phyloP scores from a whole-genome alignment of 2,329 filamentous ascomycete genomes.

The Epichloe festucae region DNA sequence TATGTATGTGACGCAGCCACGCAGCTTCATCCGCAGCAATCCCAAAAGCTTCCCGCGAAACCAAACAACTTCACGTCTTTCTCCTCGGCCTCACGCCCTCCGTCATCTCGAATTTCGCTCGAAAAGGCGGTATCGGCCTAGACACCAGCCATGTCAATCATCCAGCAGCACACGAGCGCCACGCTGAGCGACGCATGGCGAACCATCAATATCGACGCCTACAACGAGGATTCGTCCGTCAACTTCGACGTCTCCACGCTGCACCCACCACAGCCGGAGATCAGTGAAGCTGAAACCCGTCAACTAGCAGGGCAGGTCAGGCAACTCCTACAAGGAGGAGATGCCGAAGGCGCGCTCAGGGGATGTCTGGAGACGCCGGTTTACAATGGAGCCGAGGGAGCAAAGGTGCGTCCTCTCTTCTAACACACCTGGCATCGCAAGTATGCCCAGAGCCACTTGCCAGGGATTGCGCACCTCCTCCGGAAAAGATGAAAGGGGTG shows the following conservation, averaged over 20 bases:
- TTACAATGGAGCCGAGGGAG: constrained; percentile 46
- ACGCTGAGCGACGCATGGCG: constrained; percentile 57
- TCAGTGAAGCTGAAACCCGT: constrained; percentile 66
- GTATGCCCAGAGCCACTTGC: neutral
- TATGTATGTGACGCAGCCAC: too few species aligned
- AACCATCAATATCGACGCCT: constrained; percentile 86
- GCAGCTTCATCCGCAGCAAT: too few species aligned
- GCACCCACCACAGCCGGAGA: constrained; percentile 61
- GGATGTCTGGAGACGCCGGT: constrained; percentile 77
- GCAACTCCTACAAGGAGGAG: constrained; percentile 75
- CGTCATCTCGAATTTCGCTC: neutral
- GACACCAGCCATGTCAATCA: constrained; percentile 43
- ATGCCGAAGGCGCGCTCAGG: constrained; percentile 74
- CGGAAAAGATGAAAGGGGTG: neutral
- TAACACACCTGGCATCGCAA: neutral
- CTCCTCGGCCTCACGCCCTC: neutral
- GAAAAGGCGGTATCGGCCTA: neutral
- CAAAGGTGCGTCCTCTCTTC: constrained; percentile 33
- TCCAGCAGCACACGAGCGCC: constrained; percentile 49
- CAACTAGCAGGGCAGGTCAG: constrained; percentile 68
- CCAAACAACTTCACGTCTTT: too few species aligned
- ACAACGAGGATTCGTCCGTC: constrained; percentile 76
- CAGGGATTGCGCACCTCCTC: neutral
- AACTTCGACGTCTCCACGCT: constrained; percentile 88
- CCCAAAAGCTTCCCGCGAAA: too few species aligned